Base-by-base conservation (phyloP, 2,329 filamentous ascomycete species). In the Diaporthe nobilis region DNA sequence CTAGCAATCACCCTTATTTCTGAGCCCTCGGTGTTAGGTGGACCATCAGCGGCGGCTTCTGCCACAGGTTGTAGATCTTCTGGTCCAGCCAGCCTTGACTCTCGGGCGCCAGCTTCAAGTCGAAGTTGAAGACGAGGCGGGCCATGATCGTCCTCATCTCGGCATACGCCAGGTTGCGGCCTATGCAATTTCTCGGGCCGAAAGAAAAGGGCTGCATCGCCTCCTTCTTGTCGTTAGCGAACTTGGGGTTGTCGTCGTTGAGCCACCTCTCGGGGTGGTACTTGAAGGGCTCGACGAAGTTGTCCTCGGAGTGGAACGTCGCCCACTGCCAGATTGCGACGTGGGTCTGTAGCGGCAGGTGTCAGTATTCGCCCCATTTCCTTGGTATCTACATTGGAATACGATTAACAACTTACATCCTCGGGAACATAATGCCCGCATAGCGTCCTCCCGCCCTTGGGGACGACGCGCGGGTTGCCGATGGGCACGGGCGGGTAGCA, bases 181-280 rank as follows among this genome's bases (percentile, higher is more conserved):
- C 82, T 55, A 84, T 74, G 31, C 82, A 84, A 34, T 82, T 82
- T 25, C 82, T 72, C 31, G 83, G 80, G 1, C 83, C 82, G 15
- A 81, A 51, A 5, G 77, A 75, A 58, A 85, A 82, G 25, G 82
- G 80, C 73, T 83, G 79, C 49, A 81, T 61, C 10, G 57, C 37
- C 4, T 77, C 75, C 10, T 55, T 74, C 25, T 49, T 58, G 28
- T 77, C 75, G 6, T 42, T 57, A 9, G 75, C 75, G 44, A 77
- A 77, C 34, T 39, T 73, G 13, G 73, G 73, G n/a, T 77, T 74
- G 9, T 49, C 61, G 12, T 68, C 63, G 44, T 68, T 53, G 5
- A 85, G 75, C 80, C 81, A 85, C 0, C 84, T 79, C 63, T 85
- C 83, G 0, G 85, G 85, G 31, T 79, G 80, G 74, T 82, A 86